phyloP scores from a whole-genome alignment of 306 rosid genomes.

The Cucurbita argyrosperma region DNA sequence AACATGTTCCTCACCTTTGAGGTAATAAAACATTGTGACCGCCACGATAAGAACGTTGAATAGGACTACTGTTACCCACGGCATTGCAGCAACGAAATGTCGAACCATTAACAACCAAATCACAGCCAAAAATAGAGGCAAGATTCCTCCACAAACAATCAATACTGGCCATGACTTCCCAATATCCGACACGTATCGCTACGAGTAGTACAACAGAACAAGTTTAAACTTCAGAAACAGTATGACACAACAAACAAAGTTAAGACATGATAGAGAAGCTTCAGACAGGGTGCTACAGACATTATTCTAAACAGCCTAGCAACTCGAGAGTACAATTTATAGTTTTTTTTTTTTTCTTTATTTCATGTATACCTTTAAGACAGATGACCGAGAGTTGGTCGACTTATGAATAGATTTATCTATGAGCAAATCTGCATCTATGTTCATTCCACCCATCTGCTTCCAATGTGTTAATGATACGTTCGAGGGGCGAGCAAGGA shows the following conservation, averaged over 20 bases:
- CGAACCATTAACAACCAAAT: constrained; percentile 92
- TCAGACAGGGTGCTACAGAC: not conserved
- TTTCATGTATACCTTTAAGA: constrained; percentile 49
- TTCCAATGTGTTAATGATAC: constrained; percentile 80
- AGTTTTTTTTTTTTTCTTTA: no score
- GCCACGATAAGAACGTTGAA: constrained; percentile 70
- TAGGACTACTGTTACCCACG: constrained; percentile 78
- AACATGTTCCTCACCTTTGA: constrained; percentile 54
- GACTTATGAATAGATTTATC: constrained; percentile 76
- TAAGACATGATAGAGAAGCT: not conserved
- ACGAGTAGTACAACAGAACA: constrained; percentile 13
- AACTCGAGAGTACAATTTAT: not conserved
- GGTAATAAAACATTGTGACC: constrained; percentile 71
- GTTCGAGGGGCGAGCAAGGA: constrained; percentile 75
- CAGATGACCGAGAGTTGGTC: constrained; percentile 80
- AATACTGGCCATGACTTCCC: constrained; percentile 94
- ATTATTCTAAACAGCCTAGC: not conserved
- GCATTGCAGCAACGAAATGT: constrained; percentile 91
- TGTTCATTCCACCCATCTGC: constrained; percentile 81
- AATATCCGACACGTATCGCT: constrained; percentile 98
- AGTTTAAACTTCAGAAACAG: not conserved
- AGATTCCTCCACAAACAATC: constrained; percentile 88
- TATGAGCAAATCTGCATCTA: constrained; percentile 62
- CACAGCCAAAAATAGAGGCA: constrained; percentile 82
- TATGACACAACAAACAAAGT: not conserved